Base-by-base conservation (phyloP, 805 yeast genomes). In the Wickerhamiella australiensis region DNA sequence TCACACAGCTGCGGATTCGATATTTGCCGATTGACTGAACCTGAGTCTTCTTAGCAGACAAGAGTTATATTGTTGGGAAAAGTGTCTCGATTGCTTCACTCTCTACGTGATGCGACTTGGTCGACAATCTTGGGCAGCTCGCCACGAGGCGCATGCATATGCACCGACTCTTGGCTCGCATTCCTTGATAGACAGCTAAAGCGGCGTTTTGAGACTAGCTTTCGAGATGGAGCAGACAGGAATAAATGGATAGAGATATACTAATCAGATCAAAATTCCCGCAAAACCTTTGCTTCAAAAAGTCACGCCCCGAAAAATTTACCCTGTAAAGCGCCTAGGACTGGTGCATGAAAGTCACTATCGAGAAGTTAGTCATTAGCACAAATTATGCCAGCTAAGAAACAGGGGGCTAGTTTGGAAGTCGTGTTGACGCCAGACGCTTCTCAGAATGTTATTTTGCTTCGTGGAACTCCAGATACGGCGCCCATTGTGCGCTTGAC, bases 381-480 rank as follows among this genome's bases (percentile, higher is more conserved):
- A 33, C 38, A 23, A 40, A 40, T 3, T 23, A 45, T 45, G 47
- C 47, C 47, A 12, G 31, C 47, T 23, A 45, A 45, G 35, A 45
- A 45, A 23, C 38, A 23, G 20, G 47, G 41, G 36, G 46, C 52
- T 25, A 12, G 38, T 7, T 40, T 59, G 38, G 61, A 58, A 12
- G 50, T 59, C 36, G 51, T 50, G 25, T 55, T 58, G 12, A 57
- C 56, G 18, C 46, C 56, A 4, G 61, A 59, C 21, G 37, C 54
- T n/a, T 45, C 53, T 25, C 55, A 56, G 18, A 53, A 86, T 59
- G 90, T 88, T 8, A 65, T 90, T 3, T 75, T 92, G 7, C 64
- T 90, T 27, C 82, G 86, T 56, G 98, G 98, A 1, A 60, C 81
- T 0, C 78, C 82, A 5, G 72, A 74, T 31, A 88, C 81, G 47